phyloP scores from a whole-genome alignment of 495 filamentous ascomycete genomes.

The Lindgomyces ingoldianus region DNA sequence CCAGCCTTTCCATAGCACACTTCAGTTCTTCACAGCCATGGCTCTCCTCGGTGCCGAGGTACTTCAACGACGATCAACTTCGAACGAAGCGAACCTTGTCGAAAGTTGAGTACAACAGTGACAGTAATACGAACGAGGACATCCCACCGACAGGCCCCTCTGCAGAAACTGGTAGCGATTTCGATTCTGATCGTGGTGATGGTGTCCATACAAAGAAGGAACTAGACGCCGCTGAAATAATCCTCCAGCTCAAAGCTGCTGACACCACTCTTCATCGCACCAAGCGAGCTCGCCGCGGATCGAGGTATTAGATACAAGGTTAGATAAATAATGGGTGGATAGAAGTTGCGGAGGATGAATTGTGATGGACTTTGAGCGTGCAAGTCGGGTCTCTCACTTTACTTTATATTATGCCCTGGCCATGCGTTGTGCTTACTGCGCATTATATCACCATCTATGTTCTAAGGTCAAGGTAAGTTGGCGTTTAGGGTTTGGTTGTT shows the following conservation, averaged over 20 bases:
- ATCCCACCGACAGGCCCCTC: neutral
- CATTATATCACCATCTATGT: too few relatives aligned
- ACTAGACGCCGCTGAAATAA: slow-evolving; percentile 29
- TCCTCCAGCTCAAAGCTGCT: slow-evolving; percentile 20
- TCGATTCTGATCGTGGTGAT: neutral
- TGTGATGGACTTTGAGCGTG: neutral
- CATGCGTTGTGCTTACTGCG: neutral
- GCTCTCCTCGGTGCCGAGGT: slow-evolving; percentile 14
- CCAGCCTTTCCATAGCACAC: neutral
- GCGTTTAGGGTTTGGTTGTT: neutral
- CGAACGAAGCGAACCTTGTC: slow-evolving; percentile 23
- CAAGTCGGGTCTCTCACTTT: slow-evolving; percentile 4
- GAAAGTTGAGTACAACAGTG: slow-evolving; percentile 10
- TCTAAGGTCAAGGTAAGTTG: too few relatives aligned
- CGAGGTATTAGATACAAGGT: slow-evolving; percentile 11
- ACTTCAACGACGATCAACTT: slow-evolving; percentile 15
- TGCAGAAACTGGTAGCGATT: neutral
- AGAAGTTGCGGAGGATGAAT: neutral
- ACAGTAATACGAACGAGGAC: neutral
- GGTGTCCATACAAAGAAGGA: slow-evolving; percentile 6
- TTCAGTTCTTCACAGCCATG: neutral
- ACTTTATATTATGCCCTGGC: neutral
- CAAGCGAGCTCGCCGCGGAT: slow-evolving; percentile 29
- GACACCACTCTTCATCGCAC: slow-evolving; percentile 11
- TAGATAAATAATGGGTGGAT: neutral